Conservation (phyloP, 495 filamentous ascomycete genomes). For the Neurospora sp. region DNA sequence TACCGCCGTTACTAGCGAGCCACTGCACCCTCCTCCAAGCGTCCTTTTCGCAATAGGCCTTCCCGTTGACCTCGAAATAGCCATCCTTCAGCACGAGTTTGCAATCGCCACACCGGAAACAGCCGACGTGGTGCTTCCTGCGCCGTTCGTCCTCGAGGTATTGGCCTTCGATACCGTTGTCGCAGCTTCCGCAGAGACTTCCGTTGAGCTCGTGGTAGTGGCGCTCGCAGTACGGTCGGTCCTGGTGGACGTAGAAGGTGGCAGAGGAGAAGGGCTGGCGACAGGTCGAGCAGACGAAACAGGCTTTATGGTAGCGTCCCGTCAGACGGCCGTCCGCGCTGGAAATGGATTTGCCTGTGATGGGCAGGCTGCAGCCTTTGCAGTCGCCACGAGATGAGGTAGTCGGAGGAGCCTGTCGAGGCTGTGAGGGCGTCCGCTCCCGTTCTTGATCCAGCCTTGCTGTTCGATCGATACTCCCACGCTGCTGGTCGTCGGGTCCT, state of each 20-base stretch:
- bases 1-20: constrained; percentile 1
- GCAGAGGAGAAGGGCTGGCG: constrained; percentile 69
- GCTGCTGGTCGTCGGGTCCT: background rate
- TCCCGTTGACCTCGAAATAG: constrained; percentile 45
- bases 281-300: constrained; percentile 88
- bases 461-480: background rate
- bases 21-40: constrained; percentile 48
- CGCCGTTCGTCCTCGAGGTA: constrained; percentile 78
- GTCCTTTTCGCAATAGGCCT: constrained; percentile 74
- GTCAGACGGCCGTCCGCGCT: constrained; percentile 89
- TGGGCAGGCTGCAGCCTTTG: constrained; percentile 67
- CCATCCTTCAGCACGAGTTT: constrained; percentile 50
- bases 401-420: constrained; percentile 3
- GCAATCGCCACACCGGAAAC: constrained; percentile 70
- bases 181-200: constrained; percentile 70
- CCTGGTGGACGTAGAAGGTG: constrained; percentile 85
- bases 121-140: constrained; percentile 77
- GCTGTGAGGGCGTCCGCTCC: constrained; percentile 7
- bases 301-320: constrained; percentile 85
- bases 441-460: background rate
- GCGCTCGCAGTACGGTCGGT: constrained; percentile 79
- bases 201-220: constrained; percentile 92
- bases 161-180: constrained; percentile 81
- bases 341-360: constrained; percentile 85
- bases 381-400: constrained; percentile 57